Base-by-base conservation (phyloP, 1,284 basidiomycete genomes). In the Entoloma clypeatum region DNA sequence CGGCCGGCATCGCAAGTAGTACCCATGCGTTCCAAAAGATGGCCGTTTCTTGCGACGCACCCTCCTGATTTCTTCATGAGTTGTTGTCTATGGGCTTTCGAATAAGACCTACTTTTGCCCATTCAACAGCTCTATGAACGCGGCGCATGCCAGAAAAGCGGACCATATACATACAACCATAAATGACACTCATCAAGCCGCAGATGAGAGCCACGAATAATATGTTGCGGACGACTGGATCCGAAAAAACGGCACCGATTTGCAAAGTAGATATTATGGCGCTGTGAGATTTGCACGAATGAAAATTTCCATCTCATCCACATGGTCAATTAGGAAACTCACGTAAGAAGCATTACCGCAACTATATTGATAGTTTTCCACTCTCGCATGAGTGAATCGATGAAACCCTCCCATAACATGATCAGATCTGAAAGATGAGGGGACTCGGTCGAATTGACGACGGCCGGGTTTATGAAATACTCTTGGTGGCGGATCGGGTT, bases 1-100 rank as follows among this genome's bases (percentile, higher is more conserved):
- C 56, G 0, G 68, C 72, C 1, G 80, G 81, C 60, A 79, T 72
- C 0, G 80, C 74, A 19, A 84, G 65, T 14, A 84, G 53, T 0
- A 85, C 76, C 79, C 82, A 84, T 10, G 83, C 75, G 50, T 84
- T 84, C 81, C 81, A 84, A 47, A 72, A 64, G 27, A 83, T 72
- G 16, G 64, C 60, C 0, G 76, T 72, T 11, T 67, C 68, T 2
- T 68, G 67, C 51, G 64, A 68, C 46, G 74, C 73, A 11, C 77
- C 75, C 54, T 82, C 81, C 76, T 81, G 39, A 85, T 3, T 13
- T 10, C 11, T 29, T 38, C 31, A 29, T 8, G 4, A n/a, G 28
- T 51, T 64, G n/a, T n/a, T n/a, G n/a, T n/a, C n/a, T n/a, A n/a
- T n/a, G n/a, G n/a, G n/a, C n/a, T n/a, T n/a, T n/a, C n/a, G n/a